Base-by-base conservation (phyloP, 768 basidiomycete species). In the Podaxis mareebaensis region DNA sequence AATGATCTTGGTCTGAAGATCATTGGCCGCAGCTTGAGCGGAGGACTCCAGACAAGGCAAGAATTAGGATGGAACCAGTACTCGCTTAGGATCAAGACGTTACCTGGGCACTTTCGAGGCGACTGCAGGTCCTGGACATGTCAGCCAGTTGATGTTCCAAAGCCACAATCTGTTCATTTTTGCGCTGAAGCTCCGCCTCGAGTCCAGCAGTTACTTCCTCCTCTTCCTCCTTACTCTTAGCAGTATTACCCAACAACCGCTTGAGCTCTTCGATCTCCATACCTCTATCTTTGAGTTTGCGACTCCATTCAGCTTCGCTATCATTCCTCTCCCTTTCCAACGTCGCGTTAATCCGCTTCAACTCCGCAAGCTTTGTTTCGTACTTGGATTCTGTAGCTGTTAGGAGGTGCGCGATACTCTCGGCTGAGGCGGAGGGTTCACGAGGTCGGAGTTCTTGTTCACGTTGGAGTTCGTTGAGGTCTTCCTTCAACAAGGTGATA, bases 261-360 rank as follows among this genome's bases (percentile, higher is more conserved):
- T 89, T 86, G 65, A 95, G 70, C 55, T 86, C 84, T 62, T 97
- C 94, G 20, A 89, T 77, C 72, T 96, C 95, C 66, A 82, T 83
- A 24, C 84, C 80, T 71, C 93, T 91, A 69, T 93, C 90, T 26
- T 83, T 83, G 36, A 98, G 78, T 71, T 94, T 95, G 61, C 81
- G 82, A 70, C 90, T 91, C 93, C 95, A 96, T 65, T 93, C 90
- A 26, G 91, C 89, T 69, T 99, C 96, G 33, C 84, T 84, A 55
- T 96, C 95, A 58, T 83, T 88, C 42, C 95, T 83, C 73, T 99
- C 97, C 67, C 83, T 86, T 77, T 98, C 96, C 22, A 88, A 73
- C 8, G 78, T 77, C 4, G 77, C 70, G 26, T 97, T 74, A 58
- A 85, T 85, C 65, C 81, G 79, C 65, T 84, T 85, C 67, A 96